phyloP scores from a whole-genome alignment of 2,329 filamentous ascomycete genomes.

The Fusarium subglutinans region DNA sequence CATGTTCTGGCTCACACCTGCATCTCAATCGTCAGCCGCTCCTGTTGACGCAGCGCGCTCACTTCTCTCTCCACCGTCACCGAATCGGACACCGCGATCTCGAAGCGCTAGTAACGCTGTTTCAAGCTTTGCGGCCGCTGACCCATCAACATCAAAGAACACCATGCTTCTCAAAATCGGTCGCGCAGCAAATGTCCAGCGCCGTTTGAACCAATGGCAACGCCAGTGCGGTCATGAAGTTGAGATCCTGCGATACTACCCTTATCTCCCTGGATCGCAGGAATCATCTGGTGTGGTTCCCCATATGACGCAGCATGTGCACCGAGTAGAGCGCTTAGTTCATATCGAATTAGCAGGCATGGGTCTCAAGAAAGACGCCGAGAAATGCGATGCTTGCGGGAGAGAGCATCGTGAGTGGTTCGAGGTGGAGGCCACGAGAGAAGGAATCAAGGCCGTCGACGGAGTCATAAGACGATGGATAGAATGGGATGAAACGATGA shows the following conservation, averaged over 20 bases:
- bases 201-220: conserved; percentile 91
- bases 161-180: conserved; percentile 77
- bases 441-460: conserved; percentile 73
- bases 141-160: conserved; percentile 31
- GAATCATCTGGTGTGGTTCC: conserved; percentile 49
- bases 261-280: conserved; percentile 70
- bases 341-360: conserved; percentile 84
- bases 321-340: conserved; percentile 88
- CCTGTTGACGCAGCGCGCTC: conserved; percentile 68
- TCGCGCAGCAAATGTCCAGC: conserved; percentile 82
- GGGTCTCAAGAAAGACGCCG: conserved; percentile 62
- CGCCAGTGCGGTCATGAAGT: conserved; percentile 91
- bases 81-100: conserved; percentile 46
- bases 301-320: conserved; percentile 83
- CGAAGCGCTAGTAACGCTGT: conserved; percentile 66
- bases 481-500: conserved; percentile 75
- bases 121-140: conserved; percentile 56
- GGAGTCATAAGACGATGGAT: conserved; percentile 86
- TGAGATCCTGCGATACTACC: conserved; percentile 90
- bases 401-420: conserved; percentile 96
- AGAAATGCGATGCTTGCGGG: conserved; percentile 79
- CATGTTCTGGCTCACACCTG: conserved; percentile 94
- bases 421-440: conserved; percentile 78
- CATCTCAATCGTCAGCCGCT: conserved; percentile 56
- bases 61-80: conserved; percentile 63